Percentiles rank a stretch among this genome's conserved stretches.
phyloP scores from a whole-genome alignment of 2,329 filamentous ascomycete species.

The Fusarium sterilihyphosum region DNA sequence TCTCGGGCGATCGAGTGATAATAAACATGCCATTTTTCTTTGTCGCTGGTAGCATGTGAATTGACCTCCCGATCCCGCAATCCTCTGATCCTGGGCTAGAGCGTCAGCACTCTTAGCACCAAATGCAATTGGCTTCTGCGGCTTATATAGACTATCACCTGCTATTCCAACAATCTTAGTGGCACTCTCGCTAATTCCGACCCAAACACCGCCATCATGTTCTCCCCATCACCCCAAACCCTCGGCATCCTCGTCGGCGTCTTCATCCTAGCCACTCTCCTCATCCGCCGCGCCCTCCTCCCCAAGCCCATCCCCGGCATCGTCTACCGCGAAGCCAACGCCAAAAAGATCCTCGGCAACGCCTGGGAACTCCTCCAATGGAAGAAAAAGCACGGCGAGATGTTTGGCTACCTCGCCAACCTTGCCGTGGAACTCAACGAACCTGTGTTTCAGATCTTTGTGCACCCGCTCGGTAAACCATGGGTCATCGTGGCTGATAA shows the following conservation, averaged over 20 bases:
- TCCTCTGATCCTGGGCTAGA: neutral
- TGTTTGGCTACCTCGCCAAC: neutral
- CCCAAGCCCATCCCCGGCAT: neutral
- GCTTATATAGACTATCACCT: neutral
- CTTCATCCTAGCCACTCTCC: neutral
- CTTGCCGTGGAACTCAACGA: neutral
- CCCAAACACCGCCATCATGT: neutral
- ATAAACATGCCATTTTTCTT: neutral
- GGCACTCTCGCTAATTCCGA: neutral
- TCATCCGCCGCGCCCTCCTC: neutral
- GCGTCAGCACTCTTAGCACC: neutral
- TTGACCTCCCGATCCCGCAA: neutral
- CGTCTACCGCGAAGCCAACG: neutral
- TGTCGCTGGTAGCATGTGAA: neutral
- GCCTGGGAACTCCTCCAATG: neutral
- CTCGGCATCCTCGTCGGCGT: neutral
- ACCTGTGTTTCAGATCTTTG: neutral
- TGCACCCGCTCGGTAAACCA: neutral
- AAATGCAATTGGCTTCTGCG: no score
- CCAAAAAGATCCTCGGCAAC: neutral
- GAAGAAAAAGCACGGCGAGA: neutral
- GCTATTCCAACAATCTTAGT: neutral
- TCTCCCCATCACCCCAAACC: neutral
- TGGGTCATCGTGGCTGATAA: constrained; percentile 2
- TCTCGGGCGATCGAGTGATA: neutral